phyloP scores from a whole-genome alignment of 495 filamentous ascomycete genomes.

The Hyaloscypha variabilis region DNA sequence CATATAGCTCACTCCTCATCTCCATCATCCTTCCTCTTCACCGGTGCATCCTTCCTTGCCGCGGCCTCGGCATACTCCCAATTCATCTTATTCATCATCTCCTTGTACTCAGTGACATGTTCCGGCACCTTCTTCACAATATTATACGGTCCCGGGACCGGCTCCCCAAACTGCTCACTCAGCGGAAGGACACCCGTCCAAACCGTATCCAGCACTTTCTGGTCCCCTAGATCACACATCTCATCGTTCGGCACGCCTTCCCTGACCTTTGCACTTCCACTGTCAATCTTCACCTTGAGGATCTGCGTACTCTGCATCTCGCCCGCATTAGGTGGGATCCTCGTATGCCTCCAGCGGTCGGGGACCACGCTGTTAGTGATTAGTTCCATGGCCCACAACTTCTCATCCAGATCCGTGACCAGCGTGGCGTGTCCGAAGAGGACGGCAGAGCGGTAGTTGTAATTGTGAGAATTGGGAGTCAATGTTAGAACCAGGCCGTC shows the following conservation, averaged over 20 bases:
- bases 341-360: slow-evolving; percentile 67
- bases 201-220: slow-evolving; percentile 58
- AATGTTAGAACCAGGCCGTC: slow-evolving; percentile 64
- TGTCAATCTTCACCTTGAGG: slow-evolving; percentile 68
- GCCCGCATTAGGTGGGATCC: slow-evolving; percentile 66
- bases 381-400: slow-evolving; percentile 79
- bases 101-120: slow-evolving; percentile 22
- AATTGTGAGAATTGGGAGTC: slow-evolving; percentile 79
- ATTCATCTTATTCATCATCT: slow-evolving; percentile 25
- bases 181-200: slow-evolving; percentile 87
- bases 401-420: slow-evolving; percentile 69
- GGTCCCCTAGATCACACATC: slow-evolving; percentile 62
- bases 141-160: slow-evolving; percentile 49
- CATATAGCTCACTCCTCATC: slow-evolving; percentile 11
- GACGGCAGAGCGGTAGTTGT: slow-evolving; percentile 85
- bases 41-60: slow-evolving; percentile 24
- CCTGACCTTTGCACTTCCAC: slow-evolving; percentile 79
- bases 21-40: slow-evolving; percentile 23
- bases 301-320: slow-evolving; percentile 81
- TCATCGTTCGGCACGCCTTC: slow-evolving; percentile 73
- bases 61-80: slow-evolving; percentile 19
- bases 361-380: slow-evolving; percentile 77
- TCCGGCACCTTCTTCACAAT: slow-evolving; percentile 20
- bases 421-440: slow-evolving; percentile 74
- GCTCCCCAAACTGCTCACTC: slow-evolving; percentile 66